These are phyloP conservation scores for Coemansia guatemalensis DNA, from an alignment of 192 early-diverging fungal genomes.

Conservation along the genomic window DNA sequence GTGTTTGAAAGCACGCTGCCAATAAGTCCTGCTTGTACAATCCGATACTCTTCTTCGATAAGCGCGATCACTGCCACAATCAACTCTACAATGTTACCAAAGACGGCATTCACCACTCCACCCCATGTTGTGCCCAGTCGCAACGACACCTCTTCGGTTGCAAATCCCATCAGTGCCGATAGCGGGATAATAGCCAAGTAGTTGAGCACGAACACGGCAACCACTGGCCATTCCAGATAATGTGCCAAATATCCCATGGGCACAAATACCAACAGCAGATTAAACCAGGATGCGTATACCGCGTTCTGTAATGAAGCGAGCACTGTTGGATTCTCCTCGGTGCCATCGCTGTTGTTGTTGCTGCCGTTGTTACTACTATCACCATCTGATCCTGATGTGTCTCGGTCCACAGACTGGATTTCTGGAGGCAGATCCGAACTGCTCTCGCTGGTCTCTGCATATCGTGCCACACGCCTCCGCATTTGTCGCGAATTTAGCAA, in stretches of 20 bases:
- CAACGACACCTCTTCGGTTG: conserved; percentile 80
- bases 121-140: conserved; percentile 68
- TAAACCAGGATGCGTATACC: conserved; percentile 59
- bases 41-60: conserved; percentile 58
- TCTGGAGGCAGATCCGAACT: neutral
- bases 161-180: conserved; percentile 84
- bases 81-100: conserved; percentile 71
- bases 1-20: conserved; percentile 93
- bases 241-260: conserved; percentile 76
- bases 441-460: conserved; percentile 4
- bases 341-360: conserved; percentile 5
- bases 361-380: neutral
- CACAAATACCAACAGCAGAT: conserved; percentile 71
- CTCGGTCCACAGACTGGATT: conserved; percentile 7
- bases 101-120: conserved; percentile 66
- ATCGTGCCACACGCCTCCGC: conserved; percentile 39
- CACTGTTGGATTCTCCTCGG: conserved; percentile 5
- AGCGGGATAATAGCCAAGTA: conserved; percentile 87
- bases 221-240: conserved; percentile 64
- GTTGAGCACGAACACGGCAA: conserved; percentile 75
- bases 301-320: conserved; percentile 35
- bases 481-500: conserved; percentile 48
- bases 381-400: neutral
- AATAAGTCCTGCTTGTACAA: conserved; percentile 76
- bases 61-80: conserved; percentile 61